A percentile compares a stretch with the other conserved stretches of the same genome.
Evolutionary conservation across 2,329 filamentous ascomycete genomes (phyloP).

Genomic region (Chrysosporium keratinophilum): DNA sequence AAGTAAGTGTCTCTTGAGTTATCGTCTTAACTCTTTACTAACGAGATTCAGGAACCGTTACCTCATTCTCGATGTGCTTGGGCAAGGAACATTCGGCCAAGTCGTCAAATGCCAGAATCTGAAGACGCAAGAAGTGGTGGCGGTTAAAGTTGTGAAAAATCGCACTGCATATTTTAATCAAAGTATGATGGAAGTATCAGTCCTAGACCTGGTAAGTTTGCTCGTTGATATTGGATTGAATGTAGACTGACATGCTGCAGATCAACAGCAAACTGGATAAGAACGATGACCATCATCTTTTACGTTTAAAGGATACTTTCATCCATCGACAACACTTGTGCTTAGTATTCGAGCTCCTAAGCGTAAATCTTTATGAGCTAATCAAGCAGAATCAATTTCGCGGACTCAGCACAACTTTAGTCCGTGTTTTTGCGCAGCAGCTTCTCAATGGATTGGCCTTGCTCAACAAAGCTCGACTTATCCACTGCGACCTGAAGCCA

Average conservation of each 20-base stretch:
- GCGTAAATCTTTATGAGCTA: conserved; percentile 94
- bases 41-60: conserved; percentile 66
- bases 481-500: conserved; percentile 96
- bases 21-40: neutral
- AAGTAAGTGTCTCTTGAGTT: conserved; percentile 51
- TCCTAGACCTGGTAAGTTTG: conserved; percentile 69
- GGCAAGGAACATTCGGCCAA: conserved; percentile 95
- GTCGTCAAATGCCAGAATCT: conserved; percentile 98
- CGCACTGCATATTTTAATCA: conserved; percentile 98
- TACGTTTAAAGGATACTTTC: conserved; percentile 93
- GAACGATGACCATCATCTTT: conserved; percentile 93
- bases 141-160: conserved; percentile 98
- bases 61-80: conserved; percentile 89
- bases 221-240: conserved; percentile 18
- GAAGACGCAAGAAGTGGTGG: conserved; percentile 96
- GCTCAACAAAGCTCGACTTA: conserved; percentile 89
- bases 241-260: conserved; percentile 37
- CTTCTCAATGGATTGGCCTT: conserved; percentile 83
- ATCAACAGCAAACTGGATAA: conserved; percentile 98
- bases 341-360: conserved; percentile 88
- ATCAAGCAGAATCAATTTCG: conserved; percentile 99
- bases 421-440: conserved; percentile 95
- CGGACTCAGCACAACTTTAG: conserved; percentile 88
- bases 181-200: conserved; percentile 99
- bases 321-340: conserved; percentile 96